These are phyloP conservation scores for Vachellia collinsii DNA, from an alignment of 306 rosid genomes.

Conservation along the genomic window DNA sequence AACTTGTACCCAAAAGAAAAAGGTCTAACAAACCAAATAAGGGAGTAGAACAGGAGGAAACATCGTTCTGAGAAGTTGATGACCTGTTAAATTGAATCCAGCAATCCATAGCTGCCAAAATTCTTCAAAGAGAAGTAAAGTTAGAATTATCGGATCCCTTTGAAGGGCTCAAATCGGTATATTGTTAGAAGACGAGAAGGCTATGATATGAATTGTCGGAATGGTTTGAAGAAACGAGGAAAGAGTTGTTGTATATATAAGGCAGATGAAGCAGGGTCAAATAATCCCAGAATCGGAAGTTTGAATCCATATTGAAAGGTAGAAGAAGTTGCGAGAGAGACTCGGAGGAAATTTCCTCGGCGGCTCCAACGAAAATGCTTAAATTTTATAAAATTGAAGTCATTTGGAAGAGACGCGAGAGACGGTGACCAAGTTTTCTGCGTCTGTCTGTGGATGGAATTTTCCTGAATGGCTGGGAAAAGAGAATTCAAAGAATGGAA, in stretches of 20 bases:
- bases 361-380: not conserved
- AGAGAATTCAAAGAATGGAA: not conserved
- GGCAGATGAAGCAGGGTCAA: not conserved
- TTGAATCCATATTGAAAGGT: not conserved
- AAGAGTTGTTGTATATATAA: conserved; percentile 22
- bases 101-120: conserved; percentile 27
- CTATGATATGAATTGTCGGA: not conserved
- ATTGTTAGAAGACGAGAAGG: conserved; percentile 37
- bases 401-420: not conserved
- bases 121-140: not conserved
- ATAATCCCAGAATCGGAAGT: not conserved
- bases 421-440: conserved; percentile 38
- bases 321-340: conserved; percentile 46
- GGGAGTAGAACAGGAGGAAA: conserved; percentile 7
- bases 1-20: not conserved
- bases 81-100: conserved; percentile 39
- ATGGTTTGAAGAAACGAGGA: conserved; percentile 22
- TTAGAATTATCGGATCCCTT: conserved; percentile 23
- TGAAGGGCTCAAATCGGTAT: conserved; percentile 11
- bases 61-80: conserved; percentile 8
- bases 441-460: conserved; percentile 18
- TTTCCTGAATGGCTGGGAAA: not conserved
- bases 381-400: not conserved
- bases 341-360: not conserved
- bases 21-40: conserved; percentile 32